Evolutionary conservation across 345 rosid genomes (phyloP), one percentile per base, ranked within the genome.

Genomic region (Anastatica hierochuntica): DNA sequence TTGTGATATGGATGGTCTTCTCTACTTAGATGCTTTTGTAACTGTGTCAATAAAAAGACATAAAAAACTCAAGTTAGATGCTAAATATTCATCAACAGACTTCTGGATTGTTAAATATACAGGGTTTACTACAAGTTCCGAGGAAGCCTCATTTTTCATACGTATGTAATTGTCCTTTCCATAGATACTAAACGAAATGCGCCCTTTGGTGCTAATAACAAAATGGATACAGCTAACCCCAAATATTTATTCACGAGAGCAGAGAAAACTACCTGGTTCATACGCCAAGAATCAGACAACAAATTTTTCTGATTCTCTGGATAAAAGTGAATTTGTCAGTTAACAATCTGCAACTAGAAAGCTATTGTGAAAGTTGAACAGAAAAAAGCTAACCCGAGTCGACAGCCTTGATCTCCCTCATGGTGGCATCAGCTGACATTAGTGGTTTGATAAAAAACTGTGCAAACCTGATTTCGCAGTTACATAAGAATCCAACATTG

Each of bases 351-450:
- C 31, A 53, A 40, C 37, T 14, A 3, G 0, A 18, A 27, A 42
- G n/a, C 14, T 6, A 50, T 17, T 5, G 1, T 51, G 21, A 56
- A 36, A 15, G 6, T n/a, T 31, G 24, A 2, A 21, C 2, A 21
- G 24, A 64, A 29, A 24, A 16, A 2, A 46, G 50, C 82, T 20
- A 57, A 90, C 96, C 96, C 76, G 95, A 86, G 67, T 82, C 94
- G 27, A 90, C 95, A 1, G 95, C 92, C 59, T 82, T 90, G 35
- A 86, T 86, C 64, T 90, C 96, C 75, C 98, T 80, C 43, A 15
- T 77, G 14, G 96, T 84, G 14, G 98, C 98, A 49, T 90, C 96
- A 53, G 82, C 80, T 12, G 96, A 82, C 89, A 86, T 84, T 54
- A 90, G 66, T 43, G 96, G 98, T 49, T 80, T 80, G 49, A 84